Evolutionary conservation across 192 early-diverging fungal genomes (phyloP), one percentile per base, ranked within the genome.

Genomic region (Helicostylum pulchrum): DNA sequence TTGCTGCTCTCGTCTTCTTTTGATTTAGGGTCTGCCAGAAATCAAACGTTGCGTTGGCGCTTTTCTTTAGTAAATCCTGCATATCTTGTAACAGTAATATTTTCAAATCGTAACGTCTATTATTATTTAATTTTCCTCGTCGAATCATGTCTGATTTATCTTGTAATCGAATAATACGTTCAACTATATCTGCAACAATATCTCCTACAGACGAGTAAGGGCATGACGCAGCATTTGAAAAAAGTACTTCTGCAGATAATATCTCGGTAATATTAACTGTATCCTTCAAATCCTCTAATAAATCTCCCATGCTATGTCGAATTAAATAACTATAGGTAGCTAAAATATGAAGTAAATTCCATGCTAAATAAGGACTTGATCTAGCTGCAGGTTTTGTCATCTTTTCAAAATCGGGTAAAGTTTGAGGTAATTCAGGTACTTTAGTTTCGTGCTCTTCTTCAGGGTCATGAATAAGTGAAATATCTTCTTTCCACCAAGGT

Each of bases 271-370:
- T 32, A 6, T 50, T 9, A 10, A 70, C 6, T 23, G 55, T 57
- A n/a, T 57, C 30, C n/a, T 17, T 11, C 2, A 14, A 11, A 58
- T 70, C 61, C n/a, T 70, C 68, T 3, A 34, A 17, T 2, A 62
- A 20, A 39, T 56, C 54, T 11, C 61, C 68, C 46, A 70, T 23
- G 2, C 51, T 46, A 12, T 64, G 60, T 31, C 68, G 68, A 9
- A 57, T 45, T 43, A 64, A 20, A 32, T 70, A 70, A 26, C 53
- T 44, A 26, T 70, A 70, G 3, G 68, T 70, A 23, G 45, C 44
- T 17, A 54, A 19, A 3, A 63, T 54, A 39, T 70, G 53, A 12
- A 70, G 17, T 51, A 58, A 20, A 31, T 62, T 54, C 45, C 55
- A 70, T 8, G 26, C 10, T 0, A 70, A 21, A 7, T 31, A 31